Evolutionary conservation across 805 yeast genomes (phyloP), one percentile per base, ranked within the genome.

Genomic region (Clavispora fructus): DNA sequence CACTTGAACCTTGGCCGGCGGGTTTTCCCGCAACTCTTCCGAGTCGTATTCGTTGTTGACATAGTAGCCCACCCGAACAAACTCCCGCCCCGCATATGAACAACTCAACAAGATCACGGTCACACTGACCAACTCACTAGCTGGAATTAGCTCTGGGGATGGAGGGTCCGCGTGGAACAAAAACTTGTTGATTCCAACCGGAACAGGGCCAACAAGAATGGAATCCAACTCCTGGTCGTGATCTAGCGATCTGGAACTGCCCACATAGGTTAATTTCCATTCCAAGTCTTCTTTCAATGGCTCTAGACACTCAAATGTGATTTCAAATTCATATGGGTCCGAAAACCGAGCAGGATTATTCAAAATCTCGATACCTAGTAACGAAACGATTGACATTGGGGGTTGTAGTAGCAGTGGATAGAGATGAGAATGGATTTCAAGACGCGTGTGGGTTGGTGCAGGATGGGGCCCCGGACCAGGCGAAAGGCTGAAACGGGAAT

Each of bases 221-320:
- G 97, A 90, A 61, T 94, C 99, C 45, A 94, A 73, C 63, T 91
- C 97, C 67, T 94, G 99, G 64, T 94, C 99, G 58, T 94, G 97
- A 53, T 94, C 97, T 43, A 89, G 68, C 33, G 97, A 89, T 41
- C 95, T 78, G 1, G 97, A 91, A 5, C 96, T 87, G 1, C 99
- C 99, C 35, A 94, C 99, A 57, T 94, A 94, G 1, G 97, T 92
- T 47, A 94, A 73, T 64, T 94, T 94, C 99, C 99, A 94, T 65
- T 94, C 99, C 47, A 94, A 74, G 64, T 94, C 99, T 59, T 86
- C 90, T 58, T 81, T 87, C 54, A 94, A 72, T 1, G 96, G 90
- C 65, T 94, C 99, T 40, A 92, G 71, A 65, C 99, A 94, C 67
- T 94, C 99, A 61, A 94, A 94, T 0, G 99, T 94, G 66, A 94